Evolutionary conservation across 257 asterid genomes (phyloP).

Genomic region (Scutellaria minor): DNA sequence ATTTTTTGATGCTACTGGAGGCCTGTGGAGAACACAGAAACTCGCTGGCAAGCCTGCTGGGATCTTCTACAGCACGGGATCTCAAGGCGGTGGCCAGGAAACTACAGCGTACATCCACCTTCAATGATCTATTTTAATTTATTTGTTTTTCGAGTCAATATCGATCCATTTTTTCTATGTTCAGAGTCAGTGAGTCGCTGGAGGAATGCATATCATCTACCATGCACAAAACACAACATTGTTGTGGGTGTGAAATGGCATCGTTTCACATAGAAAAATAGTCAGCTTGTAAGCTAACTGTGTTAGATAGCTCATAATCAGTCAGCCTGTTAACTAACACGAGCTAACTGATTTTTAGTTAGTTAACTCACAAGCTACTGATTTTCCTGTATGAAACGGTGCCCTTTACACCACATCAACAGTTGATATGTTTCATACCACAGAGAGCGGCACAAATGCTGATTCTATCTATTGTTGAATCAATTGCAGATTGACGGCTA

Average conservation of each 20-base stretch:
- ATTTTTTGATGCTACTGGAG: slow-evolving; percentile 81
- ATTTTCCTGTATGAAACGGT: too few species aligned
- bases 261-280: too few species aligned
- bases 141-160: neutral
- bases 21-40: slow-evolving; percentile 84
- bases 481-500: slow-evolving; percentile 60
- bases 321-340: too few species aligned
- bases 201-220: neutral
- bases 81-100: slow-evolving; percentile 93
- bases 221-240: too few species aligned
- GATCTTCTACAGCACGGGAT: slow-evolving; percentile 84
- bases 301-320: too few species aligned
- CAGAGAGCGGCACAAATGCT: neutral
- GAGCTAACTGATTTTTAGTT: too few species aligned
- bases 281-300: too few species aligned
- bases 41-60: slow-evolving; percentile 95
- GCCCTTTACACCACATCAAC: too few species aligned
- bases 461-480: neutral
- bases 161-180: neutral
- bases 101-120: slow-evolving; percentile 63
- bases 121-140: neutral
- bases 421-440: too few species aligned
- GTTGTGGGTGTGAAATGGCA: too few species aligned
- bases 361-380: too few species aligned
- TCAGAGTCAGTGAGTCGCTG: neutral